Percentiles rank a stretch among this genome's conserved stretches.
Evolutionary conservation across 148 eudicot species (phyloP).

Genomic region (Fallopia convolvulus): DNA sequence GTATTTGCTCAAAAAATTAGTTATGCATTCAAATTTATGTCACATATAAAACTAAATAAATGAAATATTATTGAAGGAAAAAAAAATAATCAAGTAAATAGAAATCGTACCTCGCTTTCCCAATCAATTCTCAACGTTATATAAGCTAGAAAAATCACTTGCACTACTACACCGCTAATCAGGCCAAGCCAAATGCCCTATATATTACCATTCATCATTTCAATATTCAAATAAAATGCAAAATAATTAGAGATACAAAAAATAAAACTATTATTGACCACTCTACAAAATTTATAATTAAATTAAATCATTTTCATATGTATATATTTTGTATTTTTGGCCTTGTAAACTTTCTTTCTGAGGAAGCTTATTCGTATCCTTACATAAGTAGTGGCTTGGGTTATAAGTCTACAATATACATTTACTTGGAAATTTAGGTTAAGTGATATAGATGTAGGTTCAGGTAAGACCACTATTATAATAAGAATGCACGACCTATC

Average conservation of each 20-base stretch:
- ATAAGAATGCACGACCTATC: too few relatives aligned
- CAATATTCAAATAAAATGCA: not conserved
- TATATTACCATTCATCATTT: not conserved
- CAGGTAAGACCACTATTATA: too few relatives aligned
- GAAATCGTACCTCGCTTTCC: not conserved
- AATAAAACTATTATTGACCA: too few relatives aligned
- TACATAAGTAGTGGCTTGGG: too few relatives aligned
- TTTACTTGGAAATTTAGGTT: not conserved
- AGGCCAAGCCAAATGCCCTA: conserved; percentile 10
- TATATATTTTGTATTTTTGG: too few relatives aligned
- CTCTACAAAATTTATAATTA: not conserved
- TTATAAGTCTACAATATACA: too few relatives aligned
- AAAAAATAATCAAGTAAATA: not conserved
- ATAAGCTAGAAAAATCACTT: not conserved
- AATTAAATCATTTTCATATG: not conserved
- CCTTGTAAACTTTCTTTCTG: too few relatives aligned
- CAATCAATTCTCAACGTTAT: conserved; percentile 4
- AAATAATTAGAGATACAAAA: not conserved
- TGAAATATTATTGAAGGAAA: not conserved
- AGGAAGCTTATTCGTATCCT: too few relatives aligned
- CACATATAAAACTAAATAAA: too few relatives aligned
- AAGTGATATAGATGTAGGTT: not conserved
- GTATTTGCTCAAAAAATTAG: too few relatives aligned
- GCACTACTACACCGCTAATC: not conserved
- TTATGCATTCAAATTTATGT: too few relatives aligned